These are phyloP conservation scores for Niebla homalea DNA, from an alignment of 495 filamentous ascomycete genomes.

Conservation along the genomic window DNA sequence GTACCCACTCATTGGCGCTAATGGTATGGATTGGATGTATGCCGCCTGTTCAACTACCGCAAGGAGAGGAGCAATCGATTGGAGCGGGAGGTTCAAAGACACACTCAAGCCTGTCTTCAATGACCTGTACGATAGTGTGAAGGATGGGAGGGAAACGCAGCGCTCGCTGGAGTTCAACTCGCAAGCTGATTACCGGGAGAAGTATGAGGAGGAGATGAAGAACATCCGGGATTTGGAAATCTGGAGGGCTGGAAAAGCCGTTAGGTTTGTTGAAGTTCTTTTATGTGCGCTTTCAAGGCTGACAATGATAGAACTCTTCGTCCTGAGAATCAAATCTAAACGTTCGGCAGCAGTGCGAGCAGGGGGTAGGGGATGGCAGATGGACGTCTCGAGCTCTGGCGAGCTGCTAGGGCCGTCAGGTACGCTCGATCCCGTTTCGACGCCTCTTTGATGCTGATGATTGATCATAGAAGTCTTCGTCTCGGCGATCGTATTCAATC, in stretches of 20 bases:
- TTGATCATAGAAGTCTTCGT: constrained; percentile 50
- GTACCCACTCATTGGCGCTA: constrained; percentile 88
- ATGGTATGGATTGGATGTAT: constrained; percentile 99
- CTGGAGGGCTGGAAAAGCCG: constrained; percentile 96
- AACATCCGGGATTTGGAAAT: constrained; percentile 96
- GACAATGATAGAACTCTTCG: constrained; percentile 52
- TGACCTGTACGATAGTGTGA: constrained; percentile 83
- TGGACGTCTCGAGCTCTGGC: too few relatives aligned
- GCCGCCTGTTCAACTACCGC: constrained; percentile 98
- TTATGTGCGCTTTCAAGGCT: constrained; percentile 16
- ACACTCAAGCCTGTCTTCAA: constrained; percentile 97
- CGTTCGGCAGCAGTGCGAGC: constrained; percentile 9
- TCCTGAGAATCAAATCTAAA: constrained; percentile 84
- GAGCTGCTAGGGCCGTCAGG: too few relatives aligned
- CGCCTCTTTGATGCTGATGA: too few relatives aligned
- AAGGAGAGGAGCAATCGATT: constrained; percentile 96
- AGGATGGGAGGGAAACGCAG: constrained; percentile 80
- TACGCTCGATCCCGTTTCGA: too few relatives aligned
- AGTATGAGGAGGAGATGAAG: constrained; percentile 90
- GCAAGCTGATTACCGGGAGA: constrained; percentile 86
- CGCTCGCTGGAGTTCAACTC: constrained; percentile 90
- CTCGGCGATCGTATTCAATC: constrained; percentile 81
- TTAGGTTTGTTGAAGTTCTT: constrained; percentile 38
- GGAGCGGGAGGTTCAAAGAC: constrained; percentile 88
- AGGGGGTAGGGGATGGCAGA: too few relatives aligned